phyloP scores from a whole-genome alignment of 2,329 filamentous ascomycete genomes.

The Pseudocercospora crystallina region DNA sequence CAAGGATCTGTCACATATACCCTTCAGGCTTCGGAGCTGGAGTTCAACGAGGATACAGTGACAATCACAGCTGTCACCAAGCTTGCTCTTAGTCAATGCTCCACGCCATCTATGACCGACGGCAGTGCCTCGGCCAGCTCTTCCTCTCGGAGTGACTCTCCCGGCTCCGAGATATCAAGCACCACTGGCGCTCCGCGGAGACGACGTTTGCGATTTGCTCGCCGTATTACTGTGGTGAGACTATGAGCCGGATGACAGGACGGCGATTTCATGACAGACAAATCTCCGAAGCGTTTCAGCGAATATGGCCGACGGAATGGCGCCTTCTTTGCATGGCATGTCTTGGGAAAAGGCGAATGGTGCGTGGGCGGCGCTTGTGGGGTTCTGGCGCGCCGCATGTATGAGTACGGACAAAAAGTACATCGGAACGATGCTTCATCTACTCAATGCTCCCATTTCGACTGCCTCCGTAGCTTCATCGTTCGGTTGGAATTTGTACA shows the following conservation, averaged over 20 bases:
- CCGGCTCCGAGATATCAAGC: neutral
- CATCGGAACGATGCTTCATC: too few relatives aligned
- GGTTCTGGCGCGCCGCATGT: too few relatives aligned
- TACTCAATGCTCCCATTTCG: too few relatives aligned
- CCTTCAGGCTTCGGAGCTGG: neutral
- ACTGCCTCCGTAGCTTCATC: too few relatives aligned
- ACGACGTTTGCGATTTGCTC: constrained; percentile 9
- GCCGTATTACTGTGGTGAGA: constrained; percentile 12
- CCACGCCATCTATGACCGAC: constrained; percentile 5
- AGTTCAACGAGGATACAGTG: constrained; percentile 2
- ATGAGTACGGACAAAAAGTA: too few relatives aligned
- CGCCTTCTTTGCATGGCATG: too few relatives aligned
- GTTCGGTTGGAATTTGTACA: constrained; percentile 1
- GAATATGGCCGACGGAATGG: too few relatives aligned
- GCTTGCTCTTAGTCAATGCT: constrained; percentile 1
- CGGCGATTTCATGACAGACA: too few relatives aligned
- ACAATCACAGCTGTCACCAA: constrained; percentile 9
- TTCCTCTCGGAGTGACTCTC: constrained; percentile 3
- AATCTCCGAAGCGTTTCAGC: too few relatives aligned
- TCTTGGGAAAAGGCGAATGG: too few relatives aligned
- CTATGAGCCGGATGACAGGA: too few relatives aligned
- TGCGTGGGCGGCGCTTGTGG: too few relatives aligned
- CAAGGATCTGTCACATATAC: neutral
- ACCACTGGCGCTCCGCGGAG: constrained; percentile 1
- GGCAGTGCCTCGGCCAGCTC: constrained; percentile 2